Percentiles rank a stretch among this genome's conserved stretches.
Evolutionary conservation across 164 flowering plant genomes (phyloP).

Genomic region (Liriodendron chinense): DNA sequence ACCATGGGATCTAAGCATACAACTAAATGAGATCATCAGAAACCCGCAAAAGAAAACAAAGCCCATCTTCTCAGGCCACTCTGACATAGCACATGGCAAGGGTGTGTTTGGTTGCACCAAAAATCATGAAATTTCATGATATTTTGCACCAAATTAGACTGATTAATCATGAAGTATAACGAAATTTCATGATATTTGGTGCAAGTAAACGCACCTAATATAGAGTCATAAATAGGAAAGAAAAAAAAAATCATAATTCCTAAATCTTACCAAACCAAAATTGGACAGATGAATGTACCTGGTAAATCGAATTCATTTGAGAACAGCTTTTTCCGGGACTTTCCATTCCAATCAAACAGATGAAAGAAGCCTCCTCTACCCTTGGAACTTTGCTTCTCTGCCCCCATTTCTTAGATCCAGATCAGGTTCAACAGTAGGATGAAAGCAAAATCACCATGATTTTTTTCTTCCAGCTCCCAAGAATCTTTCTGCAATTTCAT

Average conservation of each 20-base stretch:
- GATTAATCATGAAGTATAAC: too few relatives aligned
- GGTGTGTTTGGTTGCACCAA: too few relatives aligned
- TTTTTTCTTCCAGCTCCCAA: not conserved
- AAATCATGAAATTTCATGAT: too few relatives aligned
- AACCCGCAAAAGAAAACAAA: not conserved
- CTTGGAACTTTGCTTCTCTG: slow-evolving; percentile 13
- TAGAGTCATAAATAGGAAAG: not conserved
- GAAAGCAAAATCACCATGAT: not conserved
- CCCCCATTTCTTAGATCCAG: slow-evolving; percentile 9
- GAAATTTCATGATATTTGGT: too few relatives aligned
- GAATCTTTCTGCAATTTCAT: not conserved
- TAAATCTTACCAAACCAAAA: not conserved
- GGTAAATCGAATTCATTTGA: slow-evolving; percentile 62
- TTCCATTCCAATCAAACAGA: slow-evolving; percentile 89
- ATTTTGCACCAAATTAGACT: too few relatives aligned
- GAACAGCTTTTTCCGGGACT: slow-evolving; percentile 84
- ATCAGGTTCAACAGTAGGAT: not conserved
- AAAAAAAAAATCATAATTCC: not conserved
- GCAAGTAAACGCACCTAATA: not conserved
- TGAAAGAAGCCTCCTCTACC: slow-evolving; percentile 76
- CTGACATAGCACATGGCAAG: too few relatives aligned
- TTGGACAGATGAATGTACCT: slow-evolving; percentile 35
- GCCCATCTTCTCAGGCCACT: not conserved
- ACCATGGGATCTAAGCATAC: not conserved
- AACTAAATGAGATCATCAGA: not conserved